Evolutionary conservation across 805 yeast genomes (phyloP), one percentile per base, ranked within the genome.

Genomic region (Tetrapisispora pingtungensis): DNA sequence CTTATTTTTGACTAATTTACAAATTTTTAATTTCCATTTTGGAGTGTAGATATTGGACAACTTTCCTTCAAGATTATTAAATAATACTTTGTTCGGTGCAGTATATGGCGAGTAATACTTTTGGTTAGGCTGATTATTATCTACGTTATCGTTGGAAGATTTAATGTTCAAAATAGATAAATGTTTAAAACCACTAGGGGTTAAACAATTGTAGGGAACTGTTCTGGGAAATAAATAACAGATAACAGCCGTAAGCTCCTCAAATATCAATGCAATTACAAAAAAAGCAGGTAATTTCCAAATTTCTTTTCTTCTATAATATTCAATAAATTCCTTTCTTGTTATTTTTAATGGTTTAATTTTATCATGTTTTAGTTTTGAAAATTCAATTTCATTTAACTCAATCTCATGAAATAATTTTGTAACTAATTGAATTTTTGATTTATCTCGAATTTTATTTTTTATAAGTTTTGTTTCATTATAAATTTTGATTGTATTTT

Each of bases 131-230:
- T 38, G 7, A 15, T 7, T 18, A 20, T 10, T 27, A 4, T 13
- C 4, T 5, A 10, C n/a, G 13, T 7, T 18, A 4, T 13, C 12
- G 20, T 27, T 26, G 2, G 18, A 12, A 22, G 33, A 18, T 24
- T 37, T 36, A 8, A 15, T 32, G 8, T 45, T 39, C 2, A 24
- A n/a, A 46, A 41, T 1, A 36, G 40, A 19, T 14, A 45, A 45
- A 42, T 62, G 68, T 17, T 55, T 51, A 18, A 56, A 55, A 7
- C 60, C 54, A 5, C 64, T 61, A 1, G 81, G 81, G 28, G 77
- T 63, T 10, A 74, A 64, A 57, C 83, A 78, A 10, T 81, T 77
- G 63, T 71, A 71, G 10, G 83, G 81, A 0, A 79, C 71, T 4
- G 78, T 54, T 48, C 73, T 74, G 0, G 84, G 84, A 41, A 77